A percentile compares a stretch with the other conserved stretches of the same genome.
Evolutionary conservation across 345 rosid species (phyloP).

Genomic region (Brassica cretica): DNA sequence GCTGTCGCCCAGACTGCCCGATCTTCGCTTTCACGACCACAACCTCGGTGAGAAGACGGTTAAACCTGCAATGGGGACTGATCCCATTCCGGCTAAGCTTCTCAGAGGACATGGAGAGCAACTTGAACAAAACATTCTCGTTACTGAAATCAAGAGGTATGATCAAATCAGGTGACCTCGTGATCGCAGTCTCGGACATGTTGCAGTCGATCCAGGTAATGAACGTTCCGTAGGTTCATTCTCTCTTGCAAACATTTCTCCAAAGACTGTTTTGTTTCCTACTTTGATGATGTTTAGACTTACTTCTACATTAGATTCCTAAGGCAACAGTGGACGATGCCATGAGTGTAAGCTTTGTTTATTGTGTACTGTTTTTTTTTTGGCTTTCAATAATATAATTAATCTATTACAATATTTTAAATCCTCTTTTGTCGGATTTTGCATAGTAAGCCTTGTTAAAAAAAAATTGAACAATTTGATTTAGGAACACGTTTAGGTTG

Average conservation of each 20-base stretch:
- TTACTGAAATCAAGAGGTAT: conserved; percentile 94
- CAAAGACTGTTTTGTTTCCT: conserved; percentile 13
- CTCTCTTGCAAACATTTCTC: not conserved
- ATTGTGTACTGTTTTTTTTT: not conserved
- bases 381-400: not conserved
- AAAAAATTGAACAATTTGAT: not conserved
- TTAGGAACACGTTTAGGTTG: not conserved
- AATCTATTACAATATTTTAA: no score
- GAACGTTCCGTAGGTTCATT: conserved; percentile 61
- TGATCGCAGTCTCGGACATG: conserved; percentile 94
- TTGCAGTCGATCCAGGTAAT: conserved; percentile 94
- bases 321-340: not conserved
- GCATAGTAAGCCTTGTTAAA: no score
- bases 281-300: not conserved
- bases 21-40: conserved; percentile 46
- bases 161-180: conserved; percentile 96
- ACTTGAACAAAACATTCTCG: conserved; percentile 75
- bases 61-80: conserved; percentile 96
- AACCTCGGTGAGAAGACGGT: conserved; percentile 76
- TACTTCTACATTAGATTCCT: not conserved
- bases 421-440: no score
- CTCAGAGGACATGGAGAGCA: conserved; percentile 47
- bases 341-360: not conserved
- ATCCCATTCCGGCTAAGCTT: conserved; percentile 96
- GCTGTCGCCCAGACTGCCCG: conserved; percentile 77